Percentiles rank a stretch among this genome's conserved stretches.
phyloP scores from a whole-genome alignment of 371 early-diverging fungal genomes.

The Phascolomyces articulosus region DNA sequence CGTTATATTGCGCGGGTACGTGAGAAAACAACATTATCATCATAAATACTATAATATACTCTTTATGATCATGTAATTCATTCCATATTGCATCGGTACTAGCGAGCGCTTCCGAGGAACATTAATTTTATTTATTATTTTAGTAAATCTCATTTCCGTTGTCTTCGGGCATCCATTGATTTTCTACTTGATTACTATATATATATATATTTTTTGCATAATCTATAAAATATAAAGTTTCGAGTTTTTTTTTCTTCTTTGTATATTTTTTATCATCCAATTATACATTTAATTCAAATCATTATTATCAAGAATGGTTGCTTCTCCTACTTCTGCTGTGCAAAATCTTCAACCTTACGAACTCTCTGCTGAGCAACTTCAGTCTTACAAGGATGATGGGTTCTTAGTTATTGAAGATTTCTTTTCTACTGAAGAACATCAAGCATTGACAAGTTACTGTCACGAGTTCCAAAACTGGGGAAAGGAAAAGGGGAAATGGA shows the following conservation, averaged over 20 bases:
- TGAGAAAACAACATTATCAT: not conserved
- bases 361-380: conserved; percentile 41
- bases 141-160: too few species aligned
- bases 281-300: too few species aligned
- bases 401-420: conserved; percentile 56
- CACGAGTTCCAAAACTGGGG: conserved; percentile 50
- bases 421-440: conserved; percentile 44
- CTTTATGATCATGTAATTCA: too few species aligned
- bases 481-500: conserved; percentile 60
- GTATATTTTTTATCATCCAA: too few species aligned
- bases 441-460: conserved; percentile 33
- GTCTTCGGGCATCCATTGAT: too few species aligned
- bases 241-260: too few species aligned
- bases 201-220: not conserved
- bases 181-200: not conserved
- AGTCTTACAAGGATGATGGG: conserved; percentile 44
- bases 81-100: too few species aligned
- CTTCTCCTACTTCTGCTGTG: not conserved
- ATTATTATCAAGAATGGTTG: not conserved
- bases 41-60: too few species aligned
- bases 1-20: not conserved
- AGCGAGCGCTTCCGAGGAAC: conserved; percentile 4
- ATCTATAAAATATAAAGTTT: not conserved
- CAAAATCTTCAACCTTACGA: conserved; percentile 29
- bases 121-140: not conserved